Conservation (phyloP, 768 basidiomycete species). For the Chalciporus piperatus region DNA sequence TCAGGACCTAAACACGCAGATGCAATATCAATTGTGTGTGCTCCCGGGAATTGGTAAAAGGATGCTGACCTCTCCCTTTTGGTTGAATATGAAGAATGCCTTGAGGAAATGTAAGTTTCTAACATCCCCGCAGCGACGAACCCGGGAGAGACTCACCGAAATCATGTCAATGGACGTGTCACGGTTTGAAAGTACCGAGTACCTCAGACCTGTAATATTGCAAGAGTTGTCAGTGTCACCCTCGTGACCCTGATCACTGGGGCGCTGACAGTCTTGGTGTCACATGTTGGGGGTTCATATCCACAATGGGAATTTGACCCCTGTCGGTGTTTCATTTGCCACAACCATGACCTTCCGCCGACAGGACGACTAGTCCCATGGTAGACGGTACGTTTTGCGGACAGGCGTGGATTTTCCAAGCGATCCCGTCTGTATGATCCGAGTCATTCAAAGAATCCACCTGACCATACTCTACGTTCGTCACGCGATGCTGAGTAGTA, state of each 20-base stretch:
- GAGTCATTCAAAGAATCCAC: neutral
- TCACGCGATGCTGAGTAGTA: no score
- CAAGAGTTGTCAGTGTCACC: no score
- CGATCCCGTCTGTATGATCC: neutral
- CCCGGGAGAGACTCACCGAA: conserved; percentile 36
- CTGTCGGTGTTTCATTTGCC: no score
- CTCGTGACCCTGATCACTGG: no score
- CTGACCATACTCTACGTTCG: neutral
- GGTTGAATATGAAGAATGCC: conserved; percentile 99
- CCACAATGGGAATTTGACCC: neutral
- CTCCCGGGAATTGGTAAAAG: neutral
- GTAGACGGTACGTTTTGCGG: no score
- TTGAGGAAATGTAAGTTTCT: conserved; percentile 31
- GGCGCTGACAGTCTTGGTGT: neutral
- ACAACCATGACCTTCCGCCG: no score
- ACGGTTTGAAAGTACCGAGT: neutral
- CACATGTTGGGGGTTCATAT: neutral
- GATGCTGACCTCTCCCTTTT: conserved; percentile 90
- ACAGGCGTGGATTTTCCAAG: no score
- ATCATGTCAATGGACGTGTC: conserved; percentile 36
- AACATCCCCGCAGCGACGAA: neutral
- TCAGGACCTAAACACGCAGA: conserved; percentile 66
- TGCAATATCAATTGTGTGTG: conserved; percentile 4
- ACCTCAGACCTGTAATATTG: no score
- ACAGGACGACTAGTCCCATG: no score